phyloP scores from a whole-genome alignment of 345 rosid genomes.

The Raphanus raphanistrum region DNA sequence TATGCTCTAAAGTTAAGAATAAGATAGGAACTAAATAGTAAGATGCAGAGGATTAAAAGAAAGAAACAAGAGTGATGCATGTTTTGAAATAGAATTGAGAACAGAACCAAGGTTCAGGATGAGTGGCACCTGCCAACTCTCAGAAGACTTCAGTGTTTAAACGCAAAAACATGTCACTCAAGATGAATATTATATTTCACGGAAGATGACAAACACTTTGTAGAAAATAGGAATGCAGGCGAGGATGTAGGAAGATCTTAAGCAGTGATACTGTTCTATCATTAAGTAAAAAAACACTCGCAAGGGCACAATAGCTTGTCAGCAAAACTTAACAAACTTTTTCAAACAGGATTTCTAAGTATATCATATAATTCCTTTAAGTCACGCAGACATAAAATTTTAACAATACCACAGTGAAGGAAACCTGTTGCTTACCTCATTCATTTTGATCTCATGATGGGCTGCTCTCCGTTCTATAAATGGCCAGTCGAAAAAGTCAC shows the following conservation, averaged over 20 bases:
- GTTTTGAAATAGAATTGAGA: not conserved
- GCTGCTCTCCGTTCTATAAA: constrained; percentile 93
- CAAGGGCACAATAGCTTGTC: constrained; percentile 14
- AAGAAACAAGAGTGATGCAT: not conserved
- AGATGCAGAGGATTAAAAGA: constrained; percentile 5
- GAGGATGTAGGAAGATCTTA: constrained; percentile 5
- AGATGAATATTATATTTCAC: constrained; percentile 1
- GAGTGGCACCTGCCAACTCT: constrained; percentile 19
- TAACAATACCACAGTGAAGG: not conserved
- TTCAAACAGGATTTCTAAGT: constrained; percentile 12
- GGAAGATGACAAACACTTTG: constrained; percentile 6
- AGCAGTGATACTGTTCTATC: constrained; percentile 7
- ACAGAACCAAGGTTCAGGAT: constrained; percentile 12
- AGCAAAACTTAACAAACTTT: not conserved
- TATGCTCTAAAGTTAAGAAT: constrained; percentile 7
- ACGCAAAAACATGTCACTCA: constrained; percentile 9
- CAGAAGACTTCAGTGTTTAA: constrained; percentile 15
- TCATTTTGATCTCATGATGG: constrained; percentile 82
- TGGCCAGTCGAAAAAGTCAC: constrained; percentile 98
- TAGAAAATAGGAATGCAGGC: constrained; percentile 11
- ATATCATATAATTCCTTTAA: constrained; percentile 6
- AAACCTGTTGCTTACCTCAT: constrained; percentile 54
- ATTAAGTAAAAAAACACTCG: constrained; percentile 11
- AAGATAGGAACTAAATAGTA: constrained; percentile 13
- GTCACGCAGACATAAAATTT: constrained; percentile 2